Conservation (phyloP, 176 grass and related monocot species). For the Aegilops longissima region DNA sequence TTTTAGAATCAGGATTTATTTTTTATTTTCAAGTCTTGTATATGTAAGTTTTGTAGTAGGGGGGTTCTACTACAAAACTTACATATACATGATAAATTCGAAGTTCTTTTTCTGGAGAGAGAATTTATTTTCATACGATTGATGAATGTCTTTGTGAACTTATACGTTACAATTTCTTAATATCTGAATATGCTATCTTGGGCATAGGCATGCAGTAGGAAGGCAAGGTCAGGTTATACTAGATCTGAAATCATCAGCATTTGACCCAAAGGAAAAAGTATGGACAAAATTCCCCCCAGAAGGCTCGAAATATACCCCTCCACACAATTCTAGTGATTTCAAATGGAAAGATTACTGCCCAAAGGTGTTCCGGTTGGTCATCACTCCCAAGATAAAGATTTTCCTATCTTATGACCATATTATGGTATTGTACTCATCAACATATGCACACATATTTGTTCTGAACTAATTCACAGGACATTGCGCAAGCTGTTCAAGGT, state of each 20-base stretch:
- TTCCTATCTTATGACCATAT: conserved; percentile 23
- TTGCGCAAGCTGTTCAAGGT: conserved; percentile 87
- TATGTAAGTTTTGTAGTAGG: not conserved
- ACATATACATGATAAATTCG: not conserved
- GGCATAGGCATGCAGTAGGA: conserved; percentile 82
- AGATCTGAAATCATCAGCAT: conserved; percentile 87
- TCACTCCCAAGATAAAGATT: conserved; percentile 32
- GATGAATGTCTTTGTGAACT: conserved; percentile 6
- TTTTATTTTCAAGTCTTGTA: not conserved
- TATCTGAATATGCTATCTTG: conserved; percentile 26
- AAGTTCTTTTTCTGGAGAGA: not conserved
- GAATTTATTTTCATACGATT: not conserved
- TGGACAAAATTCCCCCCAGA: conserved; percentile 99
- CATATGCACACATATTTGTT: conserved; percentile 25
- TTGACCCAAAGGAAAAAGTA: conserved; percentile 87
- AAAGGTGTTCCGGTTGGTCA: conserved; percentile 85
- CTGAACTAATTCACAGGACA: conserved; percentile 48
- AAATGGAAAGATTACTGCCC: conserved; percentile 99
- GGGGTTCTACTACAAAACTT: too few relatives aligned
- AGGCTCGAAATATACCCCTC: conserved; percentile 86
- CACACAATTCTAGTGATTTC: conserved; percentile 91
- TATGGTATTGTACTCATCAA: conserved; percentile 3
- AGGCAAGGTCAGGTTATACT: conserved; percentile 64
- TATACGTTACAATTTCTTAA: conserved; percentile 17
- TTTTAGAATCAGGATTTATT: not conserved